Evolutionary conservation across 495 filamentous ascomycete species (phyloP).

Genomic region (Parachaetomium inaequale): DNA sequence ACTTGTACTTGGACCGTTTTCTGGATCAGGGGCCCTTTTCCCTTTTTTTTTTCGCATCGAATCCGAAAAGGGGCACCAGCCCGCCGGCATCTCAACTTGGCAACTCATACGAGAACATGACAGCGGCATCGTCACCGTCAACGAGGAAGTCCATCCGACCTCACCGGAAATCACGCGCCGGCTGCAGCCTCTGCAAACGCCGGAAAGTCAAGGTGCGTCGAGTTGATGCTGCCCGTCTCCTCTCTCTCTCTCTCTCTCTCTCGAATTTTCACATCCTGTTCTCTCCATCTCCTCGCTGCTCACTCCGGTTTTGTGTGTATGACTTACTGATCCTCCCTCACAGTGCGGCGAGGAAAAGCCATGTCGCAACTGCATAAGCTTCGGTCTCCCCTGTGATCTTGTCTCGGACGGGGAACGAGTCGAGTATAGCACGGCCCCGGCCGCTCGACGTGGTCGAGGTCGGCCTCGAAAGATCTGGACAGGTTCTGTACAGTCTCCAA

Average conservation of each 20-base stretch:
- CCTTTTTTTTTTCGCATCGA: not conserved
- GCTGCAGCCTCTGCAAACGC: conserved; percentile 4
- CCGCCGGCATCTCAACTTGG: not conserved
- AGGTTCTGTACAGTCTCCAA: not conserved
- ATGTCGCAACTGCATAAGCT: conserved; percentile 1
- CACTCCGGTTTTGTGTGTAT: not conserved
- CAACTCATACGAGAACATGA: not conserved
- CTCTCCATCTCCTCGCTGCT: too few species aligned
- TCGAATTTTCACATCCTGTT: too few species aligned
- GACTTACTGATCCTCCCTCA: not conserved
- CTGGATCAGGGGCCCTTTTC: not conserved
- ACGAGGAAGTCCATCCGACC: conserved; percentile 1
- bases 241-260: too few species aligned
- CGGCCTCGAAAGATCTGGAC: not conserved
- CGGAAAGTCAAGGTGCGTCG: conserved; percentile 5
- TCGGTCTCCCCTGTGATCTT: not conserved
- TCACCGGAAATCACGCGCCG: conserved; percentile 6
- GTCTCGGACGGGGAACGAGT: not conserved
- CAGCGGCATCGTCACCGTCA: not conserved
- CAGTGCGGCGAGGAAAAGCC: conserved; percentile 5
- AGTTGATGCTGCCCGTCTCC: too few species aligned
- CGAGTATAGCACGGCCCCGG: not conserved
- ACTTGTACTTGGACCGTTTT: not conserved
- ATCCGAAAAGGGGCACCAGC: not conserved
- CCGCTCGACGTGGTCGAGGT: not conserved